Base-by-base conservation (phyloP, 2,329 filamentous ascomycete species). In the Aspergillus versicolor region DNA sequence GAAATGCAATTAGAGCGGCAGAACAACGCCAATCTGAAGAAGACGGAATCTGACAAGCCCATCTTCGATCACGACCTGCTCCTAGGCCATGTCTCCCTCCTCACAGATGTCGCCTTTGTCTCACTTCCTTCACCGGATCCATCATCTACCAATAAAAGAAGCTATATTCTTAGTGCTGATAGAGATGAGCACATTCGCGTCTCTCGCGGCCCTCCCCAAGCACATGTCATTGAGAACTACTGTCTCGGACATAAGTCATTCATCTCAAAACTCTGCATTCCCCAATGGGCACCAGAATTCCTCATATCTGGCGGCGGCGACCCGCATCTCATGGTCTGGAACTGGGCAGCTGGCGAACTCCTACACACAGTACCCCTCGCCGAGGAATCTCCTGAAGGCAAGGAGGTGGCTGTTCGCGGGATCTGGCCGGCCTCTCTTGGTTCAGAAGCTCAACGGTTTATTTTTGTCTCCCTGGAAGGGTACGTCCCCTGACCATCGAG, bases 51-150 rank as follows among this genome's bases (percentile, higher is more conserved):
- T 9, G 34, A 80, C 53, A 77, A 79, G 15, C 73, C 78, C 2
- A 71, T 79, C 24, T 96, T 96, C 70, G 88, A 91, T 65, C 85
- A 91, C 65, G 84, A 87, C 38, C 80, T 96, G 1, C 79, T 97
- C 7, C 84, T 99, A 0, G 94, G 94, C 12, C 94, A 99, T 75
- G 94, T 99, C 13, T 97, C 93, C 1, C 90, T 97, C 85, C 84
- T 99, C 49, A 97, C 92, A 1, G 88, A 91, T 67, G 72, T 97
- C 51, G 74, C 80, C 2, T 79, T 85, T 42, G 81, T 80, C 5
- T 77, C 75, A 24, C 27, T 60, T n/a, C 49, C 69, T 79, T 68
- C 70, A 79, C 63, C 61, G 64, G 58, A 72, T 30, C 38, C 44
- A 65, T 22, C 84, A 0, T 79, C 77, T 5, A 81, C 72, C 17